Evolutionary conservation across 2,329 filamentous ascomycete genomes (phyloP), one percentile per base, ranked within the genome.

Genomic region (Ceratocystis destructans): DNA sequence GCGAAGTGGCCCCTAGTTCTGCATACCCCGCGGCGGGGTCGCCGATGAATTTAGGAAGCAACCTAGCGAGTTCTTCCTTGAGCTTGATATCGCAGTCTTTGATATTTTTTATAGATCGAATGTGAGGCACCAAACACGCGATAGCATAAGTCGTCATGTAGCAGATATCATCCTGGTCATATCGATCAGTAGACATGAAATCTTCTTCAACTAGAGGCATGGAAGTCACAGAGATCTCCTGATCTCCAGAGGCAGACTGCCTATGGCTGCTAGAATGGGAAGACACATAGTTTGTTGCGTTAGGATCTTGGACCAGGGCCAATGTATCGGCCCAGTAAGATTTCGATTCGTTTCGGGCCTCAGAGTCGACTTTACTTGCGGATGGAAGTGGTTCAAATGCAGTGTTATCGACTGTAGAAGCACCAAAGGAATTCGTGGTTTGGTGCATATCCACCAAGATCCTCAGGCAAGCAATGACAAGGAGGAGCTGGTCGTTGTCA

Each of bases 61-160:
- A 8, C 22, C 12, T 53, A 2, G 20, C 48, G 12, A 53, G 48
- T 8, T 25, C 25, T 25, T 28, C 8, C 48, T 53, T 53, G 1
- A 53, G 12, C 48, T 3, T 15, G 8, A 25, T 25, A 25, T 53
- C 48, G 12, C 48, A 53, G 48, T 8, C 20, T 25, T 25, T 4
- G 3, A 53, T 10, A 5, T 25, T 53, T 25, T 53, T 20, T 25
- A 64, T 33, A n/a, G 22, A 22, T 8, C 17, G 22, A 28, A 64
- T 33, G 33, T 64, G 62, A n/a, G 62, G 62, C 22, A 64, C 5
- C n/a, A 64, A 28, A 31, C 44, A 64, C 1, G 45, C 45, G n/a
- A 64, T 41, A 25, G 62, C 62, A 15, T 64, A 64, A 12, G 62
- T 64, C 10, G 45, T 64, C 62, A 64, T 64, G 62, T 64, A 64